phyloP scores from a whole-genome alignment of 2,329 filamentous ascomycete species.

The Hymenoscyphus albidus region DNA sequence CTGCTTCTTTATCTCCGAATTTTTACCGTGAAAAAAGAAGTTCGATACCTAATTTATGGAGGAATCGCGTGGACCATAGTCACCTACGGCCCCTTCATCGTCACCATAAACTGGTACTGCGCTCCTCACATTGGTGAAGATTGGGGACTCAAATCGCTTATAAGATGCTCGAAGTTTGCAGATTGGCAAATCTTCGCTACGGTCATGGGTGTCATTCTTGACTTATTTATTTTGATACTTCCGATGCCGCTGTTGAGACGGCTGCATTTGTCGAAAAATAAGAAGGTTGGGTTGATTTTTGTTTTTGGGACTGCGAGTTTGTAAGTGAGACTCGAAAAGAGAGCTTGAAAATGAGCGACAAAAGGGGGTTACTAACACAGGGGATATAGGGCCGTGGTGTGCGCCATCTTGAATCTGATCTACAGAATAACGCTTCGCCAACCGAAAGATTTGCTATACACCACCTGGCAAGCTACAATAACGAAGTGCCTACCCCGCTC shows the following conservation, averaged over 20 bases:
- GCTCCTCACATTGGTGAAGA: slow-evolving; percentile 9
- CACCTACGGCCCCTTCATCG: slow-evolving; percentile 8
- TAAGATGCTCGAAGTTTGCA: slow-evolving; percentile 6
- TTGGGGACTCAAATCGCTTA: neutral
- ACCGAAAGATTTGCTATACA: neutral
- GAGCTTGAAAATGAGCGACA: neutral
- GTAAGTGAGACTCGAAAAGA: slow-evolving; percentile 24
- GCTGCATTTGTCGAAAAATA: slow-evolving; percentile 3
- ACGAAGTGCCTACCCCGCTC: neutral
- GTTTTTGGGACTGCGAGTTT: slow-evolving; percentile 37
- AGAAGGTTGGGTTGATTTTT: slow-evolving; percentile 47
- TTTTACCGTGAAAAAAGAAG: slow-evolving; percentile 1
- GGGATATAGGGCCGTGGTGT: slow-evolving; percentile 7
- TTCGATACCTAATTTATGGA: slow-evolving; percentile 9
- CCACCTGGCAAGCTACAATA: slow-evolving; percentile 8
- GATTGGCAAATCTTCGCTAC: slow-evolving; percentile 7
- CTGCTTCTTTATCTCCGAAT: slow-evolving; percentile 15
- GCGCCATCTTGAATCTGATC: slow-evolving; percentile 5
- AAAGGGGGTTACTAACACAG: neutral
- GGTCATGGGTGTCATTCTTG: slow-evolving; percentile 8
- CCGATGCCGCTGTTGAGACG: slow-evolving; percentile 6
- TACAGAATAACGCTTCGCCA: slow-evolving; percentile 6
- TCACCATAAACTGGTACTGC: slow-evolving; percentile 8
- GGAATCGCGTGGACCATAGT: slow-evolving; percentile 8
- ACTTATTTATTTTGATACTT: slow-evolving; percentile 13